Conservation (phyloP, 176 grass and related monocot species). For the Carex littledalei region DNA sequence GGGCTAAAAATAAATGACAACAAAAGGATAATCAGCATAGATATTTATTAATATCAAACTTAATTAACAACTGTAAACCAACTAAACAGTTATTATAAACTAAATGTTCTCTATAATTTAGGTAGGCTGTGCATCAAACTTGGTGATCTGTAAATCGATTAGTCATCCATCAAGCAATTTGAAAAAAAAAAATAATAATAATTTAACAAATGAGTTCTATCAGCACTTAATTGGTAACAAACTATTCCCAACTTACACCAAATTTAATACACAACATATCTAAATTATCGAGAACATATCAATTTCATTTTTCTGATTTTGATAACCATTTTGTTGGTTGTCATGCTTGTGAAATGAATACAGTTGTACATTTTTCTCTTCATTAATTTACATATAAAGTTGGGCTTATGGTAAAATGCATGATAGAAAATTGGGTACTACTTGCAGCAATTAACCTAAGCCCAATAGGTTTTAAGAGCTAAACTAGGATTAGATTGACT, state of each 20-base stretch:
- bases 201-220: neutral
- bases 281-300: neutral
- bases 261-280: too few species aligned
- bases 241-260: neutral
- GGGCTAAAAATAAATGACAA: slow-evolving; percentile 38
- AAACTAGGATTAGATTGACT: neutral
- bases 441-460: neutral
- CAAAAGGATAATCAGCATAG: slow-evolving; percentile 8
- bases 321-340: neutral
- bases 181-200: neutral
- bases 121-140: neutral
- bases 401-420: neutral
- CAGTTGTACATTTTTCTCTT: neutral
- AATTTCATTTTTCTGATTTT: neutral
- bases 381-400: neutral
- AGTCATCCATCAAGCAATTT: neutral
- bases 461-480: neutral
- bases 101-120: neutral
- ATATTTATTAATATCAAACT: neutral
- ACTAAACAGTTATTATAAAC: neutral
- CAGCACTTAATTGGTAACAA: neutral
- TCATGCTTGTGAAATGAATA: neutral
- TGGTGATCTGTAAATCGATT: neutral
- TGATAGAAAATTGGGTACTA: neutral
- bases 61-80: neutral